These are phyloP conservation scores for Coemansia reversa DNA, from an alignment of 192 early-diverging fungal genomes.

Conservation along the genomic window DNA sequence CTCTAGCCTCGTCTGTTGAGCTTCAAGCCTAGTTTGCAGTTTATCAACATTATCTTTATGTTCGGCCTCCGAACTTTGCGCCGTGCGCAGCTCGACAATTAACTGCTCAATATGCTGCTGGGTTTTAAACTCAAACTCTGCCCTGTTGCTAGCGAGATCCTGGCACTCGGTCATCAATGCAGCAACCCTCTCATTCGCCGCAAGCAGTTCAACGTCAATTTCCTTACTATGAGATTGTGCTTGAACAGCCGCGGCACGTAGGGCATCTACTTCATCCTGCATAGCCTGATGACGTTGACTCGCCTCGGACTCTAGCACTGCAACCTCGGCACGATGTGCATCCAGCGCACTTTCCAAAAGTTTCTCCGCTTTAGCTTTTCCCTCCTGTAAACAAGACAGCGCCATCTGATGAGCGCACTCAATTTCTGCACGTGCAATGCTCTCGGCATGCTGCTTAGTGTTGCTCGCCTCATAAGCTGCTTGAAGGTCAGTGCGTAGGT, in stretches of 20 bases:
- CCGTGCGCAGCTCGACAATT: background rate
- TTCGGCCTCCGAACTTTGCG: background rate
- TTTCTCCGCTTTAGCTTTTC: slow-evolving; percentile 1
- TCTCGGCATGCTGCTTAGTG: background rate
- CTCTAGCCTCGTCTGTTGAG: background rate
- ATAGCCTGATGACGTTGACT: slow-evolving; percentile 2
- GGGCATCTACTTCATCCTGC: slow-evolving; percentile 4
- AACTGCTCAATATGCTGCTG: slow-evolving; percentile 7
- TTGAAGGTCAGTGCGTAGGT: slow-evolving; percentile 11
- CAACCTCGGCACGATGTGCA: slow-evolving; percentile 3
- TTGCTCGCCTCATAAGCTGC: background rate
- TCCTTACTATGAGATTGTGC: background rate
- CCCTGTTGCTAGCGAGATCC: background rate
- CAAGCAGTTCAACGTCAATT: background rate
- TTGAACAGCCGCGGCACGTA: background rate
- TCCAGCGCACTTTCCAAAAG: slow-evolving; percentile 1
- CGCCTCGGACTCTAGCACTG: slow-evolving; percentile 5
- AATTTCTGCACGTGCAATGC: background rate
- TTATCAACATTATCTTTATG: background rate
- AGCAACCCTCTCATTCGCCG: background rate
- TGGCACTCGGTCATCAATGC: slow-evolving; percentile 9
- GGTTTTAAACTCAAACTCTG: background rate
- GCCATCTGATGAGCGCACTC: slow-evolving; percentile 12
- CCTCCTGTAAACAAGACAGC: background rate
- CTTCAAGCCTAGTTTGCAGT: slow-evolving; percentile 1